A percentile compares a stretch with the other conserved stretches of the same genome.
Conservation (phyloP, 2,329 filamentous ascomycete genomes). For the Blastomyces silverae region DNA sequence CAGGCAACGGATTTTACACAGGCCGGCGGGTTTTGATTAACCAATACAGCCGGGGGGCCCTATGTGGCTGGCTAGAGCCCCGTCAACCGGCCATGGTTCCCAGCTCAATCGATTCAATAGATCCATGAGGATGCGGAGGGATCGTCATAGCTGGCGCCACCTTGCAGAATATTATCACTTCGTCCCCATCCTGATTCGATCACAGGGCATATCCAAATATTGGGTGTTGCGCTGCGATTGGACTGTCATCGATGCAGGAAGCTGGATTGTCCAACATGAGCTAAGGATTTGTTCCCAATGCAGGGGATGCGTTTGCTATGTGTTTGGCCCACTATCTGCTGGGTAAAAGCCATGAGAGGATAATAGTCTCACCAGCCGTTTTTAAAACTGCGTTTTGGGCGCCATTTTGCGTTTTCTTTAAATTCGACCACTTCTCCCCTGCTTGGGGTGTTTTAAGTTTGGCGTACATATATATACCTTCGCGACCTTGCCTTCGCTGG, state of each 20-base stretch:
- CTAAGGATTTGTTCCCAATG: not conserved
- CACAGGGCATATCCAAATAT: not conserved
- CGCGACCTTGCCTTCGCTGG: not conserved
- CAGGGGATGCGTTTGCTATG: not conserved
- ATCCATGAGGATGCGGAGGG: not conserved
- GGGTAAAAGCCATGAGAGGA: not conserved
- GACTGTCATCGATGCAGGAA: not conserved
- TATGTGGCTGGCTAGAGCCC: not conserved
- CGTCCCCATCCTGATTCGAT: constrained; percentile 7
- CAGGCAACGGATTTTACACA: too few species aligned
- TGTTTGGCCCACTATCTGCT: not conserved
- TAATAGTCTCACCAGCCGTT: not conserved
- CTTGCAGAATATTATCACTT: not conserved
- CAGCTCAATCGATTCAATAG: constrained; percentile 1
- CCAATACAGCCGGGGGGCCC: too few species aligned
- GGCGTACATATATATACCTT: not conserved
- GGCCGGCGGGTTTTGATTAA: not conserved
- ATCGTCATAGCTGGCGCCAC: constrained; percentile 1
- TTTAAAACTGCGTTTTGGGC: not conserved
- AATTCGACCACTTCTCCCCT: not conserved
- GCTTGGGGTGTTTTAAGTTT: not conserved
- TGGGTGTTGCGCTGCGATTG: constrained; percentile 9
- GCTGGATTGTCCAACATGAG: not conserved
- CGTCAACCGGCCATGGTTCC: not conserved
- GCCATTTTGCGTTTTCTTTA: not conserved